phyloP scores from a whole-genome alignment of 176 grass and related monocot genomes.

The Urochloa ruziziensis region DNA sequence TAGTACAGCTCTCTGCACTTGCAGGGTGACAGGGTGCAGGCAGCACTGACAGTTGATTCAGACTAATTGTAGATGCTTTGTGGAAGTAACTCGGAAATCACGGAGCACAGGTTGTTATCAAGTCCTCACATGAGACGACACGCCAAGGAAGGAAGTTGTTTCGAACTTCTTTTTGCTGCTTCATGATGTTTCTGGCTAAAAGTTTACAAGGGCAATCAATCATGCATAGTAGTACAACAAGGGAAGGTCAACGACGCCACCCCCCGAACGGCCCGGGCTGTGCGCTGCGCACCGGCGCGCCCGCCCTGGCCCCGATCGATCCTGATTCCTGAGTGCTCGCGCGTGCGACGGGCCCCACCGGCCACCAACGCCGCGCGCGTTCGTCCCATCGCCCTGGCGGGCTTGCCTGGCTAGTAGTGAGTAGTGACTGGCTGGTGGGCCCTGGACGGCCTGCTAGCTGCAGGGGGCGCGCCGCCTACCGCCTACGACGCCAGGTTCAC shows the following conservation, averaged over 20 bases:
- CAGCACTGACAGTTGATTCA: background rate
- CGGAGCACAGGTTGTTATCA: slow-evolving; percentile 12
- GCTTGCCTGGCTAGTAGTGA: background rate
- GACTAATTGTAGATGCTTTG: slow-evolving; percentile 6
- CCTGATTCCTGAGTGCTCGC: slow-evolving; percentile 21
- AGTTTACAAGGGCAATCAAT: slow-evolving; percentile 37
- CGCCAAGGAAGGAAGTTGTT: background rate
- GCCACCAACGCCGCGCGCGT: slow-evolving; percentile 34
- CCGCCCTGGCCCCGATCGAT: background rate
- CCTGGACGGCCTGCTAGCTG: background rate
- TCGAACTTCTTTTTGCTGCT: background rate
- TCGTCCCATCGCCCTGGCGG: background rate
- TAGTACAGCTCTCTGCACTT: background rate
- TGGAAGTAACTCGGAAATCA: slow-evolving; percentile 43
- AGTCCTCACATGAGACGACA: background rate
- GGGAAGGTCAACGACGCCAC: slow-evolving; percentile 54
- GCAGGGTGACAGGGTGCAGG: background rate
- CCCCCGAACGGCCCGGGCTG: no score
- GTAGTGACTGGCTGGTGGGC: background rate
- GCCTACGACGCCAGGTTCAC: slow-evolving; percentile 50
- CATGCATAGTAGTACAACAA: background rate
- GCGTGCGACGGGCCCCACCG: slow-evolving; percentile 33
- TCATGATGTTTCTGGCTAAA: slow-evolving; percentile 45
- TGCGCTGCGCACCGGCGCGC: no score
- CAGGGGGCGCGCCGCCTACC: background rate